These are phyloP conservation scores for Mycena haematopus DNA, from an alignment of 768 basidiomycete genomes.

Conservation along the genomic window DNA sequence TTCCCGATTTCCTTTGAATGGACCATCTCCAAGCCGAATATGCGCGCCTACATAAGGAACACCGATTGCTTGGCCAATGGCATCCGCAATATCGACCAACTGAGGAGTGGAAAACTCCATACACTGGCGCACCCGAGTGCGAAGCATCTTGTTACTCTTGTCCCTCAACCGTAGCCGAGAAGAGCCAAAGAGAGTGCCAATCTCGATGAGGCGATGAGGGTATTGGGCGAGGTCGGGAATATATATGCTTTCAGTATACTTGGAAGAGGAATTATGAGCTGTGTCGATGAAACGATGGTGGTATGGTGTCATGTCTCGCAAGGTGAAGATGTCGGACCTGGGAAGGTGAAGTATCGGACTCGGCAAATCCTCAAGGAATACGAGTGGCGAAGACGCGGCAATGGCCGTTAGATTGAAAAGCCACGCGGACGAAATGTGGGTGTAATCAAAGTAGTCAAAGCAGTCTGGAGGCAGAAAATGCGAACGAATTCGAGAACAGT, in stretches of 20 bases:
- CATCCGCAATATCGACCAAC: slow-evolving; percentile 49
- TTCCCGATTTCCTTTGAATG: slow-evolving; percentile 52
- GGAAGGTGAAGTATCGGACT: slow-evolving; percentile 53
- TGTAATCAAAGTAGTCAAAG: slow-evolving; percentile 62
- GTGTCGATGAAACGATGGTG: slow-evolving; percentile 69
- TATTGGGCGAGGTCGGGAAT: slow-evolving; percentile 49
- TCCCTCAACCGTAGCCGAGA: slow-evolving; percentile 64
- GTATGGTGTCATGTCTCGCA: slow-evolving; percentile 66
- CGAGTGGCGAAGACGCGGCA: slow-evolving; percentile 45
- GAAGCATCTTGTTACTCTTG: slow-evolving; percentile 46
- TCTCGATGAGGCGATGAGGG: slow-evolving; percentile 60
- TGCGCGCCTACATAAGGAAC: slow-evolving; percentile 67
- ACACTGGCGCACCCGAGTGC: slow-evolving; percentile 52
- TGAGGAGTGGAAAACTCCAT: slow-evolving; percentile 65
- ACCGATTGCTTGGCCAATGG: slow-evolving; percentile 51
- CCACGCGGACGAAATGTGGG: slow-evolving; percentile 73
- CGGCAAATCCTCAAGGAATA: slow-evolving; percentile 58
- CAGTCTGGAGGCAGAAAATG: slow-evolving; percentile 61
- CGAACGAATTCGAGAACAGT: slow-evolving; percentile 51
- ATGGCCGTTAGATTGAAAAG: slow-evolving; percentile 61
- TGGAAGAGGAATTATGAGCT: slow-evolving; percentile 36
- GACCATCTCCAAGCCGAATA: slow-evolving; percentile 72
- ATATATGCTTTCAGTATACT: slow-evolving; percentile 51
- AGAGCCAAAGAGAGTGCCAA: slow-evolving; percentile 82
- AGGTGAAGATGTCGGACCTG: slow-evolving; percentile 46